Percentiles rank a stretch among this genome's conserved stretches.
Evolutionary conservation across 2,329 filamentous ascomycete species (phyloP).

Genomic region (Didymella sp.): DNA sequence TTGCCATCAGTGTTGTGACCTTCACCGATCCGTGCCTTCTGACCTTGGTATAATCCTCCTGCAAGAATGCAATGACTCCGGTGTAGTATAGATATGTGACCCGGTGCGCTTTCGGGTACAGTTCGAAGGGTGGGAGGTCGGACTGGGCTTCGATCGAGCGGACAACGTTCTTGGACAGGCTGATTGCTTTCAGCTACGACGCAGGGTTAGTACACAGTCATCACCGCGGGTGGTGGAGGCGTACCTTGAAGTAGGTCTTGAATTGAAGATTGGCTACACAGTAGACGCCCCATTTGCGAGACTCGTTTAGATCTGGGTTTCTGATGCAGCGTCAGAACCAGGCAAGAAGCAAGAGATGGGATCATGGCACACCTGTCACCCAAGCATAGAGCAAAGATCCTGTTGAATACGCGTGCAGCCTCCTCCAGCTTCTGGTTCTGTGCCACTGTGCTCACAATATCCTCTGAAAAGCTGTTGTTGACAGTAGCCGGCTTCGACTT

Average conservation of each 20-base stretch:
- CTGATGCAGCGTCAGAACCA: slow-evolving; percentile 55
- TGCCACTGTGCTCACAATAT: slow-evolving; percentile 69
- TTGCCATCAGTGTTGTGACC: slow-evolving; percentile 22
- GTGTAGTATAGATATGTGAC: slow-evolving; percentile 98
- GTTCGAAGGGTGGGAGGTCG: slow-evolving; percentile 80
- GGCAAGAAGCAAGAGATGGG: slow-evolving; percentile 13
- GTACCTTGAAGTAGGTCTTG: slow-evolving; percentile 93
- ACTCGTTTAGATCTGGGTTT: slow-evolving; percentile 77
- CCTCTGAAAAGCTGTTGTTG: slow-evolving; percentile 71
- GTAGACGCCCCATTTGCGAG: slow-evolving; percentile 97
- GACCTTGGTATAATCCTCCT: slow-evolving; percentile 88
- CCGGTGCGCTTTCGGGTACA: slow-evolving; percentile 87
- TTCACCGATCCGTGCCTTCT: slow-evolving; percentile 13
- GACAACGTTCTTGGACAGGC: slow-evolving; percentile 88
- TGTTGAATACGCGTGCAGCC: slow-evolving; percentile 86
- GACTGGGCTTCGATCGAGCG: slow-evolving; percentile 77
- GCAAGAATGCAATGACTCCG: slow-evolving; percentile 89
- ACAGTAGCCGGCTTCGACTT: slow-evolving; percentile 57
- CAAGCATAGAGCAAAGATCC: slow-evolving; percentile 88
- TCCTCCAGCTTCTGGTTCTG: slow-evolving; percentile 89
- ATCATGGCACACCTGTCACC: slow-evolving; percentile 73
- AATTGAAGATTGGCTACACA: slow-evolving; percentile 93
- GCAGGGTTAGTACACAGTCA: slow-evolving; percentile 7
- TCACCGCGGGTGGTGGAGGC: neutral
- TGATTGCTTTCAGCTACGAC: slow-evolving; percentile 75